Evolutionary conservation across 257 asterid species (phyloP), one percentile per base, ranked within the genome.

Genomic region (Primulina tabacum): DNA sequence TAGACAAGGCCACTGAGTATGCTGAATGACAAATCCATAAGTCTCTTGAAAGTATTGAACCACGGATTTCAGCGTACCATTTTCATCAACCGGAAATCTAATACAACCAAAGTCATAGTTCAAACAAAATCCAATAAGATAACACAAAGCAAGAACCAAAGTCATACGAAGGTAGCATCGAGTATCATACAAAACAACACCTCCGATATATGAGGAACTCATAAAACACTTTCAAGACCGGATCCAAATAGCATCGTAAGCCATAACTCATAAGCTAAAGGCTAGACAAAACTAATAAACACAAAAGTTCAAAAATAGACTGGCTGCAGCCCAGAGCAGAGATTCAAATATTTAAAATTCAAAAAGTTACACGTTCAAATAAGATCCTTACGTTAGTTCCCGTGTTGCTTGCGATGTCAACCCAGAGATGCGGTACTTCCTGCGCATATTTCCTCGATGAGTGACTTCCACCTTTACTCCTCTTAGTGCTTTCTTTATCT

Each of bases 401-500:
- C 82, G 69, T 10, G 90, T 83, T 2, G 91, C 80, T 73, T 81
- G 91, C 2, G 88, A 74, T 60, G 88, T 83, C 81, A 83, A 72
- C 60, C 87, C 91, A 70, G 81, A 75, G 28, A 83, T 77, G 52
- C 86, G 64, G 68, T 83, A 86, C 35, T 86, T 86, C 72, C 88
- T 65, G 50, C 87, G 80, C 81, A 81, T 81, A 67, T 62, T 76
- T 65, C 86, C 88, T 62, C 90, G 76, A 74, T 85, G 90, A 11
- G 88, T 85, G 65, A 85, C 88, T 70, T 86, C 87, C 62, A 86
- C 91, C 73, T 86, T 86, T 38, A 86, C 80, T 47, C 91, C 88
- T 83, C 88, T 77, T 6, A 86, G 85, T 16, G 88, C 88, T 65
- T 83, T 86, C 69, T 86, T 86, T 64, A 83, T 82, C 88, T 86